Conservation (phyloP, 2,329 filamentous ascomycete genomes). For the Plenodomus lindquistii region DNA sequence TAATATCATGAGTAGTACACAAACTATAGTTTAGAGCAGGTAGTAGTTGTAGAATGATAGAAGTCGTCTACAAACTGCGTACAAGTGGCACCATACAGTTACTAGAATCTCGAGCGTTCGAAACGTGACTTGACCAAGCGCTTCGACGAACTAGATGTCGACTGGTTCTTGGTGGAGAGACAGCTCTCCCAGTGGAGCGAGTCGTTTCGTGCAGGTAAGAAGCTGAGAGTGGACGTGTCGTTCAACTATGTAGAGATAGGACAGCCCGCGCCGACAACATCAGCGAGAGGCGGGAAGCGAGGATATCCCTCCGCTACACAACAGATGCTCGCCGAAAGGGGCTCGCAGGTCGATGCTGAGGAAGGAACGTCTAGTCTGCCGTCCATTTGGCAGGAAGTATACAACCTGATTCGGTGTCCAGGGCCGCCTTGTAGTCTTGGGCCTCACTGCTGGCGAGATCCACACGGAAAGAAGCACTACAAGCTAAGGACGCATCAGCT, state of each 20-base stretch:
- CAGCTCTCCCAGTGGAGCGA: slow-evolving; percentile 23
- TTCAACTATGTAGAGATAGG: slow-evolving; percentile 37
- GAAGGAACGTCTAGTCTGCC: slow-evolving; percentile 16
- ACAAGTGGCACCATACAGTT: too few relatives aligned
- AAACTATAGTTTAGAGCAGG: too few relatives aligned
- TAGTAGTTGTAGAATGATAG: too few relatives aligned
- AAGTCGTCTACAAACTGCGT: too few relatives aligned
- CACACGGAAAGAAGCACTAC: slow-evolving; percentile 39
- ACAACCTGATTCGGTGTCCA: slow-evolving; percentile 37
- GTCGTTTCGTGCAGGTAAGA: slow-evolving; percentile 27
- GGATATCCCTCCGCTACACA: slow-evolving; percentile 16
- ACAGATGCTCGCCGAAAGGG: slow-evolving; percentile 30
- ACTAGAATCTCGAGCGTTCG: slow-evolving; percentile 24
- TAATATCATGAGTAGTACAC: too few relatives aligned
- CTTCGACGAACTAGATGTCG: slow-evolving; percentile 31
- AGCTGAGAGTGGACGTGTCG: slow-evolving; percentile 31
- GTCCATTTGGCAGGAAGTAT: slow-evolving; percentile 37
- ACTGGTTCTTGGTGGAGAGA: slow-evolving; percentile 34
- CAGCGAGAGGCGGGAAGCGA: slow-evolving; percentile 4
- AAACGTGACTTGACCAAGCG: slow-evolving; percentile 34
- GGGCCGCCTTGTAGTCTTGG: slow-evolving; percentile 29
- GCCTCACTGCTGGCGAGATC: slow-evolving; percentile 41
- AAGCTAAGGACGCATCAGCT: slow-evolving; percentile 35
- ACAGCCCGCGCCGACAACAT: background rate
- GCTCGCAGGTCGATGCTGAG: slow-evolving; percentile 11